Evolutionary conservation across 768 basidiomycete species (phyloP).

Genomic region (Russula sp.): DNA sequence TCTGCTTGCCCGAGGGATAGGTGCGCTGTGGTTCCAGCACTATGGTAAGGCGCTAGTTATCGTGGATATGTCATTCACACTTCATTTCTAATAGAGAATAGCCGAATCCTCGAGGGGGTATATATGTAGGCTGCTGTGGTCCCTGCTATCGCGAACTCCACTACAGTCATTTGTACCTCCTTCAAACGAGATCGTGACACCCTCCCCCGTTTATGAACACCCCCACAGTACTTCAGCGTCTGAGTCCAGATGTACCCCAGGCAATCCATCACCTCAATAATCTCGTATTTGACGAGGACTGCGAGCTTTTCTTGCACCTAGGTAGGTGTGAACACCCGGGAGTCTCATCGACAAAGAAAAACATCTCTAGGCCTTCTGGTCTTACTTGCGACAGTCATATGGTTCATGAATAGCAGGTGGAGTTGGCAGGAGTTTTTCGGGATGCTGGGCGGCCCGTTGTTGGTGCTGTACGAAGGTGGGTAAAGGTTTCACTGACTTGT

Average conservation of each 20-base stretch:
- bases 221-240: not conserved
- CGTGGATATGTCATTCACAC: slow-evolving; percentile 5
- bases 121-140: slow-evolving; percentile 15
- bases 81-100: not conserved
- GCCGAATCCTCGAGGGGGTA: not conserved
- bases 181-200: not conserved
- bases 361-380: slow-evolving; percentile 5
- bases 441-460: not conserved
- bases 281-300: slow-evolving; percentile 11
- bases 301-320: slow-evolving; percentile 12
- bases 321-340: not conserved
- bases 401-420: slow-evolving; percentile 19
- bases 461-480: slow-evolving; percentile 13
- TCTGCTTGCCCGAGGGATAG: slow-evolving; percentile 11
- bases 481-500: not conserved
- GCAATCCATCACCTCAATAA: slow-evolving; percentile 5
- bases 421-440: slow-evolving; percentile 10
- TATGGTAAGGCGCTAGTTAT: slow-evolving; percentile 5
- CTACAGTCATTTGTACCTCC: not conserved
- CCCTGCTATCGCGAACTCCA: not conserved
- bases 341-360: not conserved
- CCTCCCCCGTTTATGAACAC: not conserved
- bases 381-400: slow-evolving; percentile 16
- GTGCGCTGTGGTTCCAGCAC: not conserved
- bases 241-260: not conserved